A percentile compares a stretch with the other conserved stretches of the same genome.
Conservation (phyloP, 1,284 basidiomycete genomes). For the Cryptococcus jaspeensis region DNA sequence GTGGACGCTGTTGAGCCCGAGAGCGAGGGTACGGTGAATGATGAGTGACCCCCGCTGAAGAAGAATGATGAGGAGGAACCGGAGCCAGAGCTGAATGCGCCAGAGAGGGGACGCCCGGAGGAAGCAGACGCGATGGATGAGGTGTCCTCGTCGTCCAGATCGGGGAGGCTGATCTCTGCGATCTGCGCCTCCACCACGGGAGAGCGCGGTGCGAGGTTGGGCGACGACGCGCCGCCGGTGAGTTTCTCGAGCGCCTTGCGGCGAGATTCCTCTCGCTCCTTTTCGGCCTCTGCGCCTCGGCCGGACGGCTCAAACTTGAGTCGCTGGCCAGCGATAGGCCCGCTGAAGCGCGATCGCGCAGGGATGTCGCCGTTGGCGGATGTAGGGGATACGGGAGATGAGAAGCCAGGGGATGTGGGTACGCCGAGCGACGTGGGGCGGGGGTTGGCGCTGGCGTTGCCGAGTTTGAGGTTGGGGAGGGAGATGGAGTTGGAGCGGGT, state of each 20-base stretch:
- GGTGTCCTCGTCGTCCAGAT: conserved; percentile 44
- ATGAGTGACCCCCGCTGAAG: conserved; percentile 30
- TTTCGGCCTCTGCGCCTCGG: conserved; percentile 42
- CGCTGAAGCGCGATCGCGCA: conserved; percentile 13
- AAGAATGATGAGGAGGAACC: conserved; percentile 17
- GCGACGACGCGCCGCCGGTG: conserved; percentile 25
- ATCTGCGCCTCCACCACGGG: conserved; percentile 8
- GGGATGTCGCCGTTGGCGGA: conserved; percentile 25
- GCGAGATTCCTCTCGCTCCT: conserved; percentile 43
- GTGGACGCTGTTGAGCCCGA: conserved; percentile 16
- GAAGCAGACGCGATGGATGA: conserved; percentile 33
- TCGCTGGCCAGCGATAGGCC: conserved; percentile 23
- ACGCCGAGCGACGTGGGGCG: conserved; percentile 39
- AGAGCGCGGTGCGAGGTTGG: background rate
- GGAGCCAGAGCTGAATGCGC: conserved; percentile 20
- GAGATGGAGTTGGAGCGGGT: conserved; percentile 49
- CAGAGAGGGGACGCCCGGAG: conserved; percentile 35
- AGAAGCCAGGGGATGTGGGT: conserved; percentile 30
- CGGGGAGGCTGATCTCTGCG: conserved; percentile 39
- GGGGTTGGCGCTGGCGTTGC: conserved; percentile 8
- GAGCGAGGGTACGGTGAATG: conserved; percentile 19
- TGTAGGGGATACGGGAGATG: conserved; percentile 26
- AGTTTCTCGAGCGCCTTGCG: conserved; percentile 46
- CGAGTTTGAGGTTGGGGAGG: conserved; percentile 43
- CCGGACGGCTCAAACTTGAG: conserved; percentile 48